Evolutionary conservation across 768 basidiomycete species (phyloP).

Genomic region (Crepidotus variabilis): DNA sequence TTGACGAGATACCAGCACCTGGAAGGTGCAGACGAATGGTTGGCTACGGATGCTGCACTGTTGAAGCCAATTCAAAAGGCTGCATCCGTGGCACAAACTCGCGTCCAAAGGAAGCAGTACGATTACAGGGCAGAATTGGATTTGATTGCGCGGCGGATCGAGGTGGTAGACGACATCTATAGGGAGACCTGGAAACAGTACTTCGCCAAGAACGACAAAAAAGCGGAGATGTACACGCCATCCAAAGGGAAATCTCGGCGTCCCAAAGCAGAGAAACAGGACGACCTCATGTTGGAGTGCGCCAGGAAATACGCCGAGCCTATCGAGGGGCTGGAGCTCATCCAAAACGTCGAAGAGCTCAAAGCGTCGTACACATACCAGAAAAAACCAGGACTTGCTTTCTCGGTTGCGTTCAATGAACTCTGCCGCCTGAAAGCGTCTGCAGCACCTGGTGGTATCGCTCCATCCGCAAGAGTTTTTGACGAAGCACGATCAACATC

Average conservation of each 20-base stretch:
- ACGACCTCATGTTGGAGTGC: slow-evolving; percentile 22
- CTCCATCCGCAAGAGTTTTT: slow-evolving; percentile 29
- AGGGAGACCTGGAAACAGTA: slow-evolving; percentile 4
- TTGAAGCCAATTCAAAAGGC: slow-evolving; percentile 32
- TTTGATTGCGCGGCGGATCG: slow-evolving; percentile 37
- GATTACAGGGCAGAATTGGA: slow-evolving; percentile 32
- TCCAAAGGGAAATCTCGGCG: slow-evolving; percentile 8
- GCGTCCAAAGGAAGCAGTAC: slow-evolving; percentile 3
- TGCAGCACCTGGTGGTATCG: slow-evolving; percentile 29
- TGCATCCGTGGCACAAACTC: slow-evolving; percentile 6
- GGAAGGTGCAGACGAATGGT: slow-evolving; percentile 9
- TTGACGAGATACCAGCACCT: slow-evolving; percentile 27
- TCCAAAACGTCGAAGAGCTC: slow-evolving; percentile 34
- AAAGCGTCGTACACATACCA: slow-evolving; percentile 59
- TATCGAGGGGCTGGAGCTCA: slow-evolving; percentile 21
- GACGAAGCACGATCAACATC: slow-evolving; percentile 36
- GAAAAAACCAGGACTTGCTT: slow-evolving; percentile 33
- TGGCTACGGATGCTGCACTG: slow-evolving; percentile 30
- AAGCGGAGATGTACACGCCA: slow-evolving; percentile 1
- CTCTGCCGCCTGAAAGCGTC: slow-evolving; percentile 56
- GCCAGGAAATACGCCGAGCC: slow-evolving; percentile 25
- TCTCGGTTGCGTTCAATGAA: slow-evolving; percentile 48
- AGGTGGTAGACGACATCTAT: slow-evolving; percentile 16
- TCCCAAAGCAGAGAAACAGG: slow-evolving; percentile 15
- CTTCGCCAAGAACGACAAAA: slow-evolving; percentile 2